These are phyloP conservation scores for Candida silvicultrix DNA, from an alignment of 805 yeast species.

Conservation along the genomic window DNA sequence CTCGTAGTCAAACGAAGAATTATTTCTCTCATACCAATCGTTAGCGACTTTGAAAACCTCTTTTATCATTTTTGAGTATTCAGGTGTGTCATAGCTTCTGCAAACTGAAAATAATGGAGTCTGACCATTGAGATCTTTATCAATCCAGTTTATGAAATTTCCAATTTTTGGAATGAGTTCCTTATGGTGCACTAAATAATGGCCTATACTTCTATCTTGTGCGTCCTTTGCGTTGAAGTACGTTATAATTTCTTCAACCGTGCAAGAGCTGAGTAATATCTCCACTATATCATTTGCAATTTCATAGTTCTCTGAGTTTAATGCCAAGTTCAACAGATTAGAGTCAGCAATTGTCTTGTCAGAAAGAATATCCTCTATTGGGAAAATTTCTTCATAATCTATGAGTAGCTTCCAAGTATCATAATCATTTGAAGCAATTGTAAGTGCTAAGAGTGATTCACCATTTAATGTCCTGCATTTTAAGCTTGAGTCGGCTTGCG, in stretches of 20 bases:
- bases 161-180: conserved; percentile 51
- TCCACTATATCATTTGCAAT: conserved; percentile 42
- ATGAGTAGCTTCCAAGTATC: conserved; percentile 43
- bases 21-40: conserved; percentile 32
- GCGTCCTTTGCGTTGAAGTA: conserved; percentile 49
- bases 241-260: conserved; percentile 35
- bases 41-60: conserved; percentile 38
- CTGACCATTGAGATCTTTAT: conserved; percentile 56
- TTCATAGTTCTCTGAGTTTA: conserved; percentile 45
- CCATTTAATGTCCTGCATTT: conserved; percentile 46
- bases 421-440: conserved; percentile 43
- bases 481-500: conserved; percentile 20
- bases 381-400: conserved; percentile 40
- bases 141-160: conserved; percentile 58
- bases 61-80: conserved; percentile 52
- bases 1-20: conserved; percentile 33
- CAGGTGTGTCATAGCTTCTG: conserved; percentile 72
- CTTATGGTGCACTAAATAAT: conserved; percentile 57
- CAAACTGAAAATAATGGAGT: conserved; percentile 76
- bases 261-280: conserved; percentile 35
- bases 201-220: conserved; percentile 61
- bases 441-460: conserved; percentile 64
- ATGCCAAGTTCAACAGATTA: conserved; percentile 54
- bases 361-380: conserved; percentile 59
- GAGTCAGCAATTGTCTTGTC: conserved; percentile 53